Evolutionary conservation across 2,329 filamentous ascomycete genomes (phyloP), one percentile per base, ranked within the genome.

Genomic region (Exophiala sp.): DNA sequence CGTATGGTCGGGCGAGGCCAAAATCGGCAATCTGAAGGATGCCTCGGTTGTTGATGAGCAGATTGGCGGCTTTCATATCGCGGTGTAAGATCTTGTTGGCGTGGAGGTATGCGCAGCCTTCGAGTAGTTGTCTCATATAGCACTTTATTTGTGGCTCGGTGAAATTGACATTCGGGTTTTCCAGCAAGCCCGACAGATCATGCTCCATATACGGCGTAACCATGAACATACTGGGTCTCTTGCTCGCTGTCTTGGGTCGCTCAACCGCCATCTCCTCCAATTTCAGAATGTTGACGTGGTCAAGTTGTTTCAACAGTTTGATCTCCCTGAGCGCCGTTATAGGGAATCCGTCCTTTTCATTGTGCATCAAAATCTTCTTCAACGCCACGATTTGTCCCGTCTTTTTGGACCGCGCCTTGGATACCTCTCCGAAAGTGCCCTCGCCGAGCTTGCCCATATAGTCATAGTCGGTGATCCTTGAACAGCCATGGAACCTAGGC

Each of bases 341-440:
- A n/a, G 93, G 93, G 61, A 98, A 98, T 74, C 93, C 93, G 69
- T 98, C 93, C 68, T 96, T 97, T 73, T 98, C 93, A 68, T 97
- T 95, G 68, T 97, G 93, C 87, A 97, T 96, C 59, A 98, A 81
- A 59, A 98, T 98, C 77, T 97, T 97, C 74, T 98, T 98, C 64
- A 98, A 70, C 2, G 93, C 93, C 53, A 95, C 86, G 39, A 91
- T 69, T 19, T 80, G 77, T 46, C 86, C 85, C 1, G 82, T 86
- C 63, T 79, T 85, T 62, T 81, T 83, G 22, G 86, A 88, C 55
- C 80, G 80, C 54, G 89, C 93, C 64, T 91, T 93, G 68, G 95
- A 88, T 32, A 97, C 93, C 72, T 97, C 89, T 59, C 84, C 93
- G 62, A 96, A 97, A 0, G 91, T 97, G 7, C 91, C 91, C 32